Evolutionary conservation across 441 rosid species (phyloP).

Genomic region (Syzygium syzygioides): DNA sequence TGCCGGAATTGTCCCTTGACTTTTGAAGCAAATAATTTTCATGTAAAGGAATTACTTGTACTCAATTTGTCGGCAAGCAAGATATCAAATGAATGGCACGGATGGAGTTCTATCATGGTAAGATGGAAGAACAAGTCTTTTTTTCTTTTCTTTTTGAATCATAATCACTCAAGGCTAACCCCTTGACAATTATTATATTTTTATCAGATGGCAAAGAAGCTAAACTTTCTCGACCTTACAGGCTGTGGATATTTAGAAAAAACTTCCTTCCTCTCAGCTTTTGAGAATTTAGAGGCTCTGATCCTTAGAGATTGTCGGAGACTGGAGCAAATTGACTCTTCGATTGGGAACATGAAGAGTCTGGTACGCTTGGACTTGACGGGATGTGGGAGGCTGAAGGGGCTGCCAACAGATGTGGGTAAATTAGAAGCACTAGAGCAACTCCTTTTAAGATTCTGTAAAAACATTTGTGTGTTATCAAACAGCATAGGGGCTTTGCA

Average conservation of each 20-base stretch:
- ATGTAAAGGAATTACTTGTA: not conserved
- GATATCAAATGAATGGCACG: not conserved
- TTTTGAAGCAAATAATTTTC: not conserved
- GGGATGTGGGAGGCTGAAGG: accelerated
- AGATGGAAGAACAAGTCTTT: not conserved
- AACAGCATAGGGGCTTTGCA: not conserved
- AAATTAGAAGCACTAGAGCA: not conserved
- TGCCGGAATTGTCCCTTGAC: not conserved
- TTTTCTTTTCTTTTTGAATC: too few species aligned
- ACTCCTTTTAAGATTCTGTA: too few species aligned
- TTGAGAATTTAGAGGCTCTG: not conserved
- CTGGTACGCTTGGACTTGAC: not conserved
- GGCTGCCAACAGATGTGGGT: not conserved
- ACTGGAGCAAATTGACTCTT: not conserved
- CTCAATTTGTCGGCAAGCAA: not conserved
- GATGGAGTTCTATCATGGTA: not conserved
- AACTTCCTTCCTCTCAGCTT: not conserved
- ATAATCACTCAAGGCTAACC: not conserved
- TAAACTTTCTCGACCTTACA: not conserved
- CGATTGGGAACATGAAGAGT: not conserved
- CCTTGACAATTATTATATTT: not conserved
- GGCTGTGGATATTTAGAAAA: not conserved
- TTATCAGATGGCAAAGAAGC: not conserved
- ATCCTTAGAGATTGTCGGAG: accelerated
- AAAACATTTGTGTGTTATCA: too few species aligned